A percentile compares a stretch with the other conserved stretches of the same genome.
These are phyloP conservation scores for Dioszegia aurantiaca DNA, from an alignment of 768 basidiomycete genomes.

Conservation along the genomic window DNA sequence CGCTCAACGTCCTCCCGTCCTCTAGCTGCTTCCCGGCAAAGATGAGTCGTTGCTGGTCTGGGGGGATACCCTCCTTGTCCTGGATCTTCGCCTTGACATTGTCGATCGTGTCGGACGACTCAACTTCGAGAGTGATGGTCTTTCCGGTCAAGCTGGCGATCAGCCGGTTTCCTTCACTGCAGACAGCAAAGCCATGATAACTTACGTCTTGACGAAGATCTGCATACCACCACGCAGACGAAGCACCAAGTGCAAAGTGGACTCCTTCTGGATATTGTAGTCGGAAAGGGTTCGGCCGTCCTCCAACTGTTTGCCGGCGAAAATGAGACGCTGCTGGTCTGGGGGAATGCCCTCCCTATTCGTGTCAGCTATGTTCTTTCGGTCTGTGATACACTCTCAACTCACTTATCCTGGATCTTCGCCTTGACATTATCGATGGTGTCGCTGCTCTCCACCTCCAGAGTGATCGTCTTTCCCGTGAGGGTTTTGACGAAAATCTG, in stretches of 20 bases:
- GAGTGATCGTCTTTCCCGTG: constrained; percentile 53
- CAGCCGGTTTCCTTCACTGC: neutral
- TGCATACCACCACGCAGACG: constrained; percentile 95
- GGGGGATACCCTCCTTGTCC: constrained; percentile 91
- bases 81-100: constrained; percentile 94
- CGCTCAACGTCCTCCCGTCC: constrained; percentile 87
- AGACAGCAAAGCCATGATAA: constrained; percentile 18
- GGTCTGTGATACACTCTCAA: neutral
- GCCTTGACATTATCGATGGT: constrained; percentile 83
- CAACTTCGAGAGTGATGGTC: constrained; percentile 72
- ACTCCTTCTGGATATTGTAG: constrained; percentile 83
- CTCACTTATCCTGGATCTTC: constrained; percentile 49
- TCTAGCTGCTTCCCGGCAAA: constrained; percentile 92
- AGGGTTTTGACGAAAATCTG: constrained; percentile 58
- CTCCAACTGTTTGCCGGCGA: constrained; percentile 50
- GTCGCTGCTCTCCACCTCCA: constrained; percentile 81
- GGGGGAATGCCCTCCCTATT: constrained; percentile 48
- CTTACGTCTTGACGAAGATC: constrained; percentile 96
- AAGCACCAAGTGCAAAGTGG: constrained; percentile 93
- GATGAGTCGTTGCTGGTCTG: constrained; percentile 85
- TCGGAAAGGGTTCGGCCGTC: constrained; percentile 45
- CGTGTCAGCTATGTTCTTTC: neutral
- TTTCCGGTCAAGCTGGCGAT: constrained; percentile 76
- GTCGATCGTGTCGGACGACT: constrained; percentile 89
- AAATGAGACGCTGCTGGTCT: constrained; percentile 51